Base-by-base conservation (phyloP, 148 eudicot species). In the Camellia granthamiana region DNA sequence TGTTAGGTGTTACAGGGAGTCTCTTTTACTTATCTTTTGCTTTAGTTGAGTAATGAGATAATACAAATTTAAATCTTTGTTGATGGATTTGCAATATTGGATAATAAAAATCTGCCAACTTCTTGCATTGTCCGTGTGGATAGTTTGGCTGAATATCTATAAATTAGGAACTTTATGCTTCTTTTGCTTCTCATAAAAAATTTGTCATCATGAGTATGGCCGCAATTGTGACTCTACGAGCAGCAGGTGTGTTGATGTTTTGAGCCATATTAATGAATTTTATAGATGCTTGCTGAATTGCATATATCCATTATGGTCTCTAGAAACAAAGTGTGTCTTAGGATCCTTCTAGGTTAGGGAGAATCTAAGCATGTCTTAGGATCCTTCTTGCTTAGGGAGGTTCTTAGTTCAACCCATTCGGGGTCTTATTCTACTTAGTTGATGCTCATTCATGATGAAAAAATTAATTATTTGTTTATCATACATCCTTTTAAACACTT, bases 121-220 rank as follows among this genome's bases (percentile, higher is more conserved):
- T n/a, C 74, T 69, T 72, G 58, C 41, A 75, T 18, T 58, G 59
- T 43, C 51, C n/a, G n/a, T 59, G 52, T 55, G 47, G 77, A 47
- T 69, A 46, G n/a, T 70, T 70, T 47, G 74, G 15, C 58, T 3
- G 56, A 69, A 42, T 71, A 71, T n/a, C 5, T 5, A 71, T 21
- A 64, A 30, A 13, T 52, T 51, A 19, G 74, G 44, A 72, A 72
- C 43, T 72, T 72, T 72, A 72, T 18, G 60, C 76, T 52, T 54
- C 12, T 72, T 11, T 56, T 23, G 7, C 62, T 14, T 59, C 16
- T n/a, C 62, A 16, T 59, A 16, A 3, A 59, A 59, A 59, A 16
- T 59, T 59, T 21, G n/a, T 14, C 21, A 59, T 16, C 62, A 1
- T 14, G 4, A 59, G 0, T n/a, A 59, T 59, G 62, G 62, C 3